A percentile compares a stretch with the other conserved stretches of the same genome.
Evolutionary conservation across 2,329 filamentous ascomycete genomes (phyloP).

Genomic region (Zopfia rhizophila): DNA sequence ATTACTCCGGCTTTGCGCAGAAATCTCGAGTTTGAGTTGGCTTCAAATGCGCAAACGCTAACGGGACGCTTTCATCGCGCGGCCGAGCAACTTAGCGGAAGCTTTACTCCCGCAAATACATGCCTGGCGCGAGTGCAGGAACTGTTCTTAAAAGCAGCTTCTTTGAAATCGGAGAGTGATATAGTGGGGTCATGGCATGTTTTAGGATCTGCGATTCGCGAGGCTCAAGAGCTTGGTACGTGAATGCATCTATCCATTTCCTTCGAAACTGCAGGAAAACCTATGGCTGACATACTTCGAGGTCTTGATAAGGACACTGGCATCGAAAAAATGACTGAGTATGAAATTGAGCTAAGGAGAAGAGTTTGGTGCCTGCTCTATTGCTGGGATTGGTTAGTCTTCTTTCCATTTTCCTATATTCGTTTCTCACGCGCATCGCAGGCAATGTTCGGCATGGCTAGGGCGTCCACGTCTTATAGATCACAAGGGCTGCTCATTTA

Average conservation of each 20-base stretch:
- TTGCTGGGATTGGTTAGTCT: slow-evolving; percentile 60
- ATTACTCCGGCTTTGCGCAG: slow-evolving; percentile 50
- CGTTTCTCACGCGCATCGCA: too few species aligned
- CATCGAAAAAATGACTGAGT: slow-evolving; percentile 53
- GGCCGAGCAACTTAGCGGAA: slow-evolving; percentile 56
- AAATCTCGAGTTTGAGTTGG: slow-evolving; percentile 59
- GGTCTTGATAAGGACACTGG: slow-evolving; percentile 54
- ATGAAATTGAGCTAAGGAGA: slow-evolving; percentile 60
- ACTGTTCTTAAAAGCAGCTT: slow-evolving; percentile 59
- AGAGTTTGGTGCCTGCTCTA: slow-evolving; percentile 60
- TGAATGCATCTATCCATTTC: not conserved
- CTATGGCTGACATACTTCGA: slow-evolving; percentile 16
- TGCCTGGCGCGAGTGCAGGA: slow-evolving; percentile 61
- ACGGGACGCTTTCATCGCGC: slow-evolving; percentile 55
- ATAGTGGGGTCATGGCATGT: slow-evolving; percentile 63
- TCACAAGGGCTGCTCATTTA: slow-evolving; percentile 51
- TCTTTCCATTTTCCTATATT: not conserved
- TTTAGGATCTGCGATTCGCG: slow-evolving; percentile 56
- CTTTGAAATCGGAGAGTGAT: slow-evolving; percentile 59
- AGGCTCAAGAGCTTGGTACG: slow-evolving; percentile 61
- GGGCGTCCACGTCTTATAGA: slow-evolving; percentile 59
- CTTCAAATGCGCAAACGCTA: slow-evolving; percentile 50
- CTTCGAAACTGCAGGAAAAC: not conserved
- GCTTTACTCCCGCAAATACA: slow-evolving; percentile 56
- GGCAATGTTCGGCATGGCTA: slow-evolving; percentile 57